These are phyloP conservation scores for Solanum pimpinellifolium DNA, from an alignment of 257 asterid species.

Conservation along the genomic window DNA sequence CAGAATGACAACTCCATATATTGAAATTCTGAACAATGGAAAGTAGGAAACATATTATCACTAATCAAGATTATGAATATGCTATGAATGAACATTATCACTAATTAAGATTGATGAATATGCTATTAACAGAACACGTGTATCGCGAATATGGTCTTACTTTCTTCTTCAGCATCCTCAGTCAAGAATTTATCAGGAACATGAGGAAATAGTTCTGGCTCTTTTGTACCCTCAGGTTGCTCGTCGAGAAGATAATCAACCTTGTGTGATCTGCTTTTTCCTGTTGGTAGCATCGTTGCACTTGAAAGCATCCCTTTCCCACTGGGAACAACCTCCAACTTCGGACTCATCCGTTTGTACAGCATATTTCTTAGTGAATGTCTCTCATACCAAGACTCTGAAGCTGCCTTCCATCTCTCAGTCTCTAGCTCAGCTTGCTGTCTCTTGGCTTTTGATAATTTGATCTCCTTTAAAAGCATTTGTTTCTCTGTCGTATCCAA, in stretches of 20 bases:
- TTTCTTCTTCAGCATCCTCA: conserved; percentile 27
- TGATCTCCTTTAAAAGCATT: conserved; percentile 60
- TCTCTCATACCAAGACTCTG: conserved; percentile 41
- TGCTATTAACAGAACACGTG: not conserved
- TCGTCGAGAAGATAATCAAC: conserved; percentile 15
- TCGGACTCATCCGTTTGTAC: conserved; percentile 39
- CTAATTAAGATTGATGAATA: not conserved
- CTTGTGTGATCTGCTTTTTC: conserved; percentile 6
- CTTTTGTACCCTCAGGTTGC: conserved; percentile 18
- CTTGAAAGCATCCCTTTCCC: conserved; percentile 23
- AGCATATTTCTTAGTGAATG: conserved; percentile 50
- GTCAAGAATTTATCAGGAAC: conserved; percentile 22
- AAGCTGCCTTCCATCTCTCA: conserved; percentile 28
- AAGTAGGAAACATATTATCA: not conserved
- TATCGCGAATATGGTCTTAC: conserved; percentile 26
- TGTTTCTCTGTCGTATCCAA: conserved; percentile 61
- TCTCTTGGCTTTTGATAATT: conserved; percentile 44
- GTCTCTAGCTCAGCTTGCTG: conserved; percentile 50
- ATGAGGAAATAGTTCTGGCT: conserved; percentile 14
- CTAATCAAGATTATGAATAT: not conserved
- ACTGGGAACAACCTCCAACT: conserved; percentile 19
- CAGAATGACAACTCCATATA: not conserved
- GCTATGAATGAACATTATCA: not conserved
- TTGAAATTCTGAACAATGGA: not conserved
- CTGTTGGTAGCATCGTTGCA: conserved; percentile 3